Evolutionary conservation across 495 filamentous ascomycete genomes (phyloP).

Genomic region (Endocarpon pusillum): DNA sequence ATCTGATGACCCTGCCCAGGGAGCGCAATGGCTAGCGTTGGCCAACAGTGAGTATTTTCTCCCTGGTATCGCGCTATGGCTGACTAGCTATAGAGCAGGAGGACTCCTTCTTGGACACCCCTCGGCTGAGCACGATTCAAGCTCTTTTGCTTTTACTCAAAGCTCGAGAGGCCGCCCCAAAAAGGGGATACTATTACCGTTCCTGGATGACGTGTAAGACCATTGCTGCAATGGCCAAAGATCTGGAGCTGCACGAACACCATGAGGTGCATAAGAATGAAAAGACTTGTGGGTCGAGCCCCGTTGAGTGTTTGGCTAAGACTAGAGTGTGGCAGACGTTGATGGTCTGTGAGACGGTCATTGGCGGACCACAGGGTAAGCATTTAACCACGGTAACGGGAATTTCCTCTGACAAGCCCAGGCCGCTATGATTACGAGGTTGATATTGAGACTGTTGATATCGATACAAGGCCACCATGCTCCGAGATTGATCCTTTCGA

Average conservation of each 20-base stretch:
- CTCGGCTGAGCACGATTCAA: slow-evolving; percentile 84
- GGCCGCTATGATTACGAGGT: slow-evolving; percentile 73
- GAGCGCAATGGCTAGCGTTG: slow-evolving; percentile 86
- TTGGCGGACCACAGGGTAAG: slow-evolving; percentile 83
- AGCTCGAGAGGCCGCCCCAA: slow-evolving; percentile 77
- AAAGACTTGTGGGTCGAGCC: slow-evolving; percentile 45
- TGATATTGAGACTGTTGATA: slow-evolving; percentile 59
- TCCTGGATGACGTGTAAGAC: slow-evolving; percentile 97
- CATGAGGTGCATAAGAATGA: slow-evolving; percentile 56
- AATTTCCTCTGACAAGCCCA: slow-evolving; percentile 24
- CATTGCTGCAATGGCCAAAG: slow-evolving; percentile 81
- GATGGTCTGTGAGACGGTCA: slow-evolving; percentile 78
- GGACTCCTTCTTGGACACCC: slow-evolving; percentile 90
- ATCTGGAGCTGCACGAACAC: slow-evolving; percentile 83
- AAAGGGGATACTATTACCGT: slow-evolving; percentile 89
- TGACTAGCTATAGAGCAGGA: slow-evolving; percentile 51
- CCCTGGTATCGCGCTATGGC: not conserved
- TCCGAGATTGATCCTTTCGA: slow-evolving; percentile 62
- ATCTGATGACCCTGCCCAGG: slow-evolving; percentile 66
- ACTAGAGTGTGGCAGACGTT: slow-evolving; percentile 85
- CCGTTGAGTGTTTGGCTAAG: slow-evolving; percentile 64
- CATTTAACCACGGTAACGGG: slow-evolving; percentile 9
- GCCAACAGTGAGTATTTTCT: slow-evolving; percentile 53
- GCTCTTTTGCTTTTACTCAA: slow-evolving; percentile 78
- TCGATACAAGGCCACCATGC: slow-evolving; percentile 43